Conservation (phyloP, 768 basidiomycete species). For the Suillus brevipes region DNA sequence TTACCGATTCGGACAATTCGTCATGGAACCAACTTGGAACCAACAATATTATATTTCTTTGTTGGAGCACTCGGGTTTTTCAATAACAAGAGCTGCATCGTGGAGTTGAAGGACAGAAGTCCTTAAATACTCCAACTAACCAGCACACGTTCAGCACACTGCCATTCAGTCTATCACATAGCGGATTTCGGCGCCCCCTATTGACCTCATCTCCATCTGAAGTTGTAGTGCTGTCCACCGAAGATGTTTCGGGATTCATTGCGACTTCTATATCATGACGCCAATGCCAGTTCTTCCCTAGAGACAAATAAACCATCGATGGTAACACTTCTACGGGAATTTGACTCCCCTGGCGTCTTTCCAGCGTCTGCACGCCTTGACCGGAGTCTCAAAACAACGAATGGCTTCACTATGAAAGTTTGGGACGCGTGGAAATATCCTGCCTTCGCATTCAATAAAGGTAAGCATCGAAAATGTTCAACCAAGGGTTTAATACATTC, state of each 20-base stretch:
- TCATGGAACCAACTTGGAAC: not conserved
- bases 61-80: not conserved
- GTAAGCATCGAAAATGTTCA: slow-evolving; percentile 33
- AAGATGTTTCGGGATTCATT: slow-evolving; percentile 28
- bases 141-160: not conserved
- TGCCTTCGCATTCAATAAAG: slow-evolving; percentile 64
- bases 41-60: not conserved
- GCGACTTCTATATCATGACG: slow-evolving; percentile 18
- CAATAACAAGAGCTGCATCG: not conserved
- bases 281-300: slow-evolving; percentile 18
- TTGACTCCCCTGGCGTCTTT: slow-evolving; percentile 63
- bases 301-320: slow-evolving; percentile 14
- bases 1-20: not conserved
- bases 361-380: slow-evolving; percentile 77
- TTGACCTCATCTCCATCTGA: not conserved
- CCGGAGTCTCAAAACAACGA: slow-evolving; percentile 60
- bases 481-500: not conserved
- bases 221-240: not conserved
- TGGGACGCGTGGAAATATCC: slow-evolving; percentile 78
- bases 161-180: not conserved
- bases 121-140: not conserved
- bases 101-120: not conserved
- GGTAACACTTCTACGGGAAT: slow-evolving; percentile 43
- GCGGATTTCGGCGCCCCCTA: not conserved
- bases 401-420: slow-evolving; percentile 54